Evolutionary conservation across 1,139 yeast species (phyloP).

Genomic region (Wickerhamomyces sp.): DNA sequence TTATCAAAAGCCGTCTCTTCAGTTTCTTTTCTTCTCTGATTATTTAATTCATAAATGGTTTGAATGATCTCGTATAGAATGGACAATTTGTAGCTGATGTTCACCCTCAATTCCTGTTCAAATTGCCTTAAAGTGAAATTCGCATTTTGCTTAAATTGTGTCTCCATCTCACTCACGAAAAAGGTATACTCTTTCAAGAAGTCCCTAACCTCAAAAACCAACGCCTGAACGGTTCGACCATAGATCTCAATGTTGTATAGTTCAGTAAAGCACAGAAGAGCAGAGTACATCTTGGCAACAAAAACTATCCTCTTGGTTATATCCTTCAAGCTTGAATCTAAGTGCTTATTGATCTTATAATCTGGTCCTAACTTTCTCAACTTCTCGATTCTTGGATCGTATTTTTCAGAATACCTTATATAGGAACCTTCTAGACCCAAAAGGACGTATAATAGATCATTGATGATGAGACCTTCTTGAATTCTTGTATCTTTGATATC

Average conservation of each 20-base stretch:
- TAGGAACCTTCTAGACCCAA: conserved; percentile 79
- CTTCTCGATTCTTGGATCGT: conserved; percentile 38
- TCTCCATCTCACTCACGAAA: conserved; percentile 49
- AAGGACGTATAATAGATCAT: conserved; percentile 65
- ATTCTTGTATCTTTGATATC: conserved; percentile 39
- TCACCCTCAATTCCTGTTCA: conserved; percentile 34
- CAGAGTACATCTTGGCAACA: conserved; percentile 59
- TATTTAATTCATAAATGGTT: conserved; percentile 39
- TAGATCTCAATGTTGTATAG: conserved; percentile 47
- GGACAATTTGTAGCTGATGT: conserved; percentile 36
- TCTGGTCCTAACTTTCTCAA: conserved; percentile 63
- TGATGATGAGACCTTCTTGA: conserved; percentile 70
- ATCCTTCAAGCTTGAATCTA: conserved; percentile 73
- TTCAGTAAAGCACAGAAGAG: conserved; percentile 51
- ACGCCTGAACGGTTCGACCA: conserved; percentile 72
- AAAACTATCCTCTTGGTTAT: conserved; percentile 59
- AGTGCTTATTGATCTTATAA: conserved; percentile 61
- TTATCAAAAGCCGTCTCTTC: conserved; percentile 25
- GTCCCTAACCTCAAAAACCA: conserved; percentile 55
- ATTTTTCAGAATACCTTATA: conserved; percentile 61
- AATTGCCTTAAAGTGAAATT: conserved; percentile 44
- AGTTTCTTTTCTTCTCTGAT: conserved; percentile 23
- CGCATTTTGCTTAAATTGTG: conserved; percentile 41
- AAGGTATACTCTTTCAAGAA: conserved; percentile 43
- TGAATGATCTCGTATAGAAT: conserved; percentile 55